Conservation (phyloP, 2,329 filamentous ascomycete species). For the Pseudogymnoascus sp. region DNA sequence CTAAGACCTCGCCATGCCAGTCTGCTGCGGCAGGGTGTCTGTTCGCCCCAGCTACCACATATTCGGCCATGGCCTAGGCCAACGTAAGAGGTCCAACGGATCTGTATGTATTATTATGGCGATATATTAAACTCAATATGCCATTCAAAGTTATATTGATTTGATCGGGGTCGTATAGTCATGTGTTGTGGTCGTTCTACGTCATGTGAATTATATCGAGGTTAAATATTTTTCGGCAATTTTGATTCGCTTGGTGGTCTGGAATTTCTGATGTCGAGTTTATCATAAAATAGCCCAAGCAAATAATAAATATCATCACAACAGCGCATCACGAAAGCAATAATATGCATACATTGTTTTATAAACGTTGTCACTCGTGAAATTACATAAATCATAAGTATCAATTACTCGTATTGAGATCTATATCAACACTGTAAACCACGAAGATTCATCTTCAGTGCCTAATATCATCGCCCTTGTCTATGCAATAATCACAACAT, state of each 20-base stretch:
- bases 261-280: background rate
- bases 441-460: background rate
- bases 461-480: background rate
- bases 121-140: background rate
- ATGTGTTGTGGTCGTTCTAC: slow-evolving; percentile 8
- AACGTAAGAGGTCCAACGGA: background rate
- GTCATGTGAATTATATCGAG: slow-evolving; percentile 10
- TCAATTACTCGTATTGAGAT: slow-evolving; percentile 1
- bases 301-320: background rate
- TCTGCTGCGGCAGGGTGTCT: slow-evolving; percentile 83
- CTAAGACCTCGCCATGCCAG: slow-evolving; percentile 69
- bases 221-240: slow-evolving; percentile 8
- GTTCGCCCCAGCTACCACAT: slow-evolving; percentile 68
- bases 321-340: background rate
- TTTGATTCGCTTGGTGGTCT: background rate
- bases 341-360: background rate
- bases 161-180: background rate
- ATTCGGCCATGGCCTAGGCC: slow-evolving; percentile 13
- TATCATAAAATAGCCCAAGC: background rate
- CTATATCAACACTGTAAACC: slow-evolving; percentile 6
- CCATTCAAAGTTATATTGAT: background rate
- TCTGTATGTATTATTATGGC: background rate
- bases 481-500: background rate
- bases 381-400: background rate
- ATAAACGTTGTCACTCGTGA: background rate